These are phyloP conservation scores for Penicillium manginii DNA, from an alignment of 495 filamentous ascomycete genomes.

Conservation along the genomic window DNA sequence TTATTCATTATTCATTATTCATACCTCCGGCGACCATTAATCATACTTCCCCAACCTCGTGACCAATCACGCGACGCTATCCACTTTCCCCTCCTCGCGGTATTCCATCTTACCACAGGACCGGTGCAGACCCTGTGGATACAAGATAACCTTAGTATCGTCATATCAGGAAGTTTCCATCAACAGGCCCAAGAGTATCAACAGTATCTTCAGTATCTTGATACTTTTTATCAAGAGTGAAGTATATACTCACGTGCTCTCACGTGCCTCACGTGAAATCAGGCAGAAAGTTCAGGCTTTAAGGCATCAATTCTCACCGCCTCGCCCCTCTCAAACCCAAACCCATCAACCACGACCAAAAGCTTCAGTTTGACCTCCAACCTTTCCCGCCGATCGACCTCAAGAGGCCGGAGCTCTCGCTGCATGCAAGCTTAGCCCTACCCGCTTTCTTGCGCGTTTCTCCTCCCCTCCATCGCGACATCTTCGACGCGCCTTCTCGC, in stretches of 20 bases:
- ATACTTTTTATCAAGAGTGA: not conserved
- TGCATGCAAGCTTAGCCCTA: conserved; percentile 34
- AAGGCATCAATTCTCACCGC: conserved; percentile 29
- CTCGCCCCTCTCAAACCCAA: conserved; percentile 36
- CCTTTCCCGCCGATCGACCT: conserved; percentile 28
- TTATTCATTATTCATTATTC: conserved; percentile 2
- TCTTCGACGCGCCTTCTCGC: conserved; percentile 43
- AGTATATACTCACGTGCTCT: conserved; percentile 3
- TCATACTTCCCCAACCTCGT: conserved; percentile 16
- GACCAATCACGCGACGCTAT: conserved; percentile 32
- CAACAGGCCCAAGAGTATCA: too few relatives aligned
- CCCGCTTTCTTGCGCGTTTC: conserved; percentile 30
- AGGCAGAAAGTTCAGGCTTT: not conserved
- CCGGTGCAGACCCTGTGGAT: not conserved
- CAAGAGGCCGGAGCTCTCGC: conserved; percentile 12
- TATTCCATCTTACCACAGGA: too few relatives aligned
- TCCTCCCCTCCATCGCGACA: conserved; percentile 27
- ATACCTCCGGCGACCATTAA: not conserved
- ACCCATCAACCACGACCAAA: conserved; percentile 14
- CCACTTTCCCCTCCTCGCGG: conserved; percentile 17
- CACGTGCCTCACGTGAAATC: conserved; percentile 1
- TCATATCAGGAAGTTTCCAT: too few relatives aligned
- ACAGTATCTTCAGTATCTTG: too few relatives aligned
- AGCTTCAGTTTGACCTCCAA: conserved; percentile 22
- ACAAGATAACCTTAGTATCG: not conserved